These are phyloP conservation scores for Cutaneotrichosporon cavernicola DNA, from an alignment of 1,284 basidiomycete species.

Conservation along the genomic window DNA sequence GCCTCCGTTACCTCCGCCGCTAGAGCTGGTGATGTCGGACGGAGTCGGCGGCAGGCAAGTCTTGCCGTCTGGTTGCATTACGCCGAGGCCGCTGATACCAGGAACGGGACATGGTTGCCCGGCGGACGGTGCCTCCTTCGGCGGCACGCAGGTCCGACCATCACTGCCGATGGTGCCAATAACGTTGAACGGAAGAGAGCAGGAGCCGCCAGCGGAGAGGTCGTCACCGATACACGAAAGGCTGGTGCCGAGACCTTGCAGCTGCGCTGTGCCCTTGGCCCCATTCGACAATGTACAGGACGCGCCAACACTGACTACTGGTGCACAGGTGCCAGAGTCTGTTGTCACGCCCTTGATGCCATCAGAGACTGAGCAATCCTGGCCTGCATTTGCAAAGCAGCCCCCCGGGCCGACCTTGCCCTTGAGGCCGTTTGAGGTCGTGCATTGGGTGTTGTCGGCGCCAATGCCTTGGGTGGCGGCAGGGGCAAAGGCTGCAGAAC, in stretches of 20 bases:
- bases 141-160: not conserved
- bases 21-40: not conserved
- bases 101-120: not conserved
- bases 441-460: not conserved
- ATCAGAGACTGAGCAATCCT: not conserved
- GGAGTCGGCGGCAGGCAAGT: not conserved
- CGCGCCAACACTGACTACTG: not conserved
- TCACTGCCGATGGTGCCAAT: not conserved
- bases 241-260: constrained; percentile 3
- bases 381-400: not conserved
- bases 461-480: not conserved
- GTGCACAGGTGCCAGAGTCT: not conserved
- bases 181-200: not conserved
- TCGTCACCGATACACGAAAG: not conserved
- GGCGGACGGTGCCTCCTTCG: not conserved
- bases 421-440: not conserved
- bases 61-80: not conserved
- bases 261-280: not conserved
- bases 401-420: not conserved
- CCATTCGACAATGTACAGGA: not conserved
- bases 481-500: not conserved
- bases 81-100: not conserved
- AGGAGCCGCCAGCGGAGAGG: not conserved
- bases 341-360: not conserved
- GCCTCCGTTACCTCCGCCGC: not conserved